A percentile compares a stretch with the other conserved stretches of the same genome.
phyloP scores from a whole-genome alignment of 2,329 filamentous ascomycete species.

The Fusarium gaditjirri region DNA sequence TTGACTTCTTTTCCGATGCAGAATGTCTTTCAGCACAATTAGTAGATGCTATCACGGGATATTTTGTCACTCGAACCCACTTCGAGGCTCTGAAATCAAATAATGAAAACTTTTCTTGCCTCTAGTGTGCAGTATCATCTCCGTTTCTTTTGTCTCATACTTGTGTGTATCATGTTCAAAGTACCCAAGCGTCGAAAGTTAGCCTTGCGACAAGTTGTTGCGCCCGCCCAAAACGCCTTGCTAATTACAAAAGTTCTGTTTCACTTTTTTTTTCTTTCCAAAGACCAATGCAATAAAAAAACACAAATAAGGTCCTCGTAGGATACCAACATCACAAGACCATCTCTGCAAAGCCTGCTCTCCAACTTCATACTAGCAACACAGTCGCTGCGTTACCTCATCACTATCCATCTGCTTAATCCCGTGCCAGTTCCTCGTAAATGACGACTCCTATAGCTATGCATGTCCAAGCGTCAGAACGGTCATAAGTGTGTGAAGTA shows the following conservation, averaged over 20 bases:
- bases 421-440: conserved; percentile 2
- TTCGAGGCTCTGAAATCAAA: neutral
- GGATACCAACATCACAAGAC: neutral
- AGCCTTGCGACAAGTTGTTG: conserved; percentile 7
- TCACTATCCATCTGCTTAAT: neutral
- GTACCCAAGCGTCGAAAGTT: conserved; percentile 1
- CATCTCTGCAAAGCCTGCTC: neutral
- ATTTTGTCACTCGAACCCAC: neutral
- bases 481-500: neutral
- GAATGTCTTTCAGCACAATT: neutral
- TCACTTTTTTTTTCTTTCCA: conserved; percentile 1
- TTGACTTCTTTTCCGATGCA: neutral
- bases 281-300: neutral
- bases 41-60: neutral
- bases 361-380: conserved; percentile 19
- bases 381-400: neutral
- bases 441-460: conserved; percentile 29
- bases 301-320: neutral
- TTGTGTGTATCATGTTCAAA: conserved; percentile 9
- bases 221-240: conserved; percentile 37
- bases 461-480: conserved; percentile 21
- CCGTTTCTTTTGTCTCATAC: neutral
- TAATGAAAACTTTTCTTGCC: neutral
- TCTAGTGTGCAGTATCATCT: neutral
- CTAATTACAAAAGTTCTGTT: conserved; percentile 26